Evolutionary conservation across 176 grass and related monocot species (phyloP), one percentile per base, ranked within the genome.

Genomic region (Lolium multiflorum): DNA sequence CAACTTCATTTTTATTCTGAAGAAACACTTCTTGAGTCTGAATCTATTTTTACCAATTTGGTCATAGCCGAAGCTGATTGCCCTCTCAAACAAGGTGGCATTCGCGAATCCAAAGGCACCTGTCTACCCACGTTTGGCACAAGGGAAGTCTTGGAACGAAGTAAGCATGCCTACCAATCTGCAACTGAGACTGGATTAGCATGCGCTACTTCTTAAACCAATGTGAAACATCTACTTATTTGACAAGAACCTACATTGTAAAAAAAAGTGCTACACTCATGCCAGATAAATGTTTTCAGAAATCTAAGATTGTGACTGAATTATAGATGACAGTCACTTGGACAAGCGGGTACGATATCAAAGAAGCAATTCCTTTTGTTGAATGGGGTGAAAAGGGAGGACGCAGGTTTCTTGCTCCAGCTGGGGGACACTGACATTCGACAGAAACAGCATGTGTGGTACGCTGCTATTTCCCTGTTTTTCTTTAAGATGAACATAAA

Each of bases 371-470:
- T 41, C 83, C 94, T 60, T 97, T 97, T 81, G 92, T 92, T 79
- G 92, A 97, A 87, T 97, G 94, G 95, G 87, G 95, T 50, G 71
- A 71, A 28, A 54, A 88, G 54, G 90, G 87, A 3, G 81, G 83
- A 17, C 20, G 58, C 11, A 72, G 21, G 18, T 50, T 67, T 7
- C 92, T 88, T 81, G 88, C 92, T 25, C 87, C 95, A 11, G 91
- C 95, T 50, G n/a, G n/a, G 95, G 91, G 26, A 97, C 95, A 41
- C 56, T 94, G 37, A 97, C 95, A 63, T 94, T 97, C 47, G 87
- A 69, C 44, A 88, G 91, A 60, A 93, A 90, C 25, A 97, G 88
- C 91, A 90, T 97, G 95, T 97, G 95, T 6, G 95, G 95, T 97
- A 75, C 7, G 72, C 14, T 20, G 65, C 64, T 58, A 25, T 26